Percentiles rank a stretch among this genome's conserved stretches.
These are phyloP conservation scores for Ascoidea tarda DNA, from an alignment of 805 yeast species.

Conservation along the genomic window DNA sequence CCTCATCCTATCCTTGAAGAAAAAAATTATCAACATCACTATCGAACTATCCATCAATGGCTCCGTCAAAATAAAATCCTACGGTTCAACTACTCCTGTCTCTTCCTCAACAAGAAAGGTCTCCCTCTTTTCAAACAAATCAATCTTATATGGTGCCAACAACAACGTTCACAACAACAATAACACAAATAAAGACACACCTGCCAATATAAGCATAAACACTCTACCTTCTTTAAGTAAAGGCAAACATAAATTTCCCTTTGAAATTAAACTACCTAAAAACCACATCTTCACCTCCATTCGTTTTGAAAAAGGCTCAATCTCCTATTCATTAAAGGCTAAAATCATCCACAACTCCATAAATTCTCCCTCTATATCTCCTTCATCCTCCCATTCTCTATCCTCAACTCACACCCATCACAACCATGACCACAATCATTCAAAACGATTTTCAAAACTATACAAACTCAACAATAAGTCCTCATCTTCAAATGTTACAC, in stretches of 20 bases:
- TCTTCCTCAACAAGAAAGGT: conserved; percentile 2
- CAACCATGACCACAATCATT: conserved; percentile 1
- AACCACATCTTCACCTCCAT: conserved; percentile 60
- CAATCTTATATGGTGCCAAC: conserved; percentile 3
- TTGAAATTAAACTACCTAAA: conserved; percentile 67
- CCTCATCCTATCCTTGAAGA: conserved; percentile 39
- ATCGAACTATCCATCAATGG: conserved; percentile 6
- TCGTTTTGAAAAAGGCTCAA: conserved; percentile 78
- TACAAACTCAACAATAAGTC: conserved; percentile 4
- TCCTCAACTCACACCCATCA: not conserved
- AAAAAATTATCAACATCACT: conserved; percentile 36
- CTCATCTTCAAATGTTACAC: conserved; percentile 6
- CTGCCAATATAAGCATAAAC: not conserved
- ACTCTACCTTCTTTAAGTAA: conserved; percentile 34
- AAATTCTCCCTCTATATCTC: not conserved
- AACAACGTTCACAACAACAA: conserved; percentile 8
- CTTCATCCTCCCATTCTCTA: not conserved
- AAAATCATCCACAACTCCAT: conserved; percentile 14
- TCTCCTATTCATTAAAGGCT: conserved; percentile 48
- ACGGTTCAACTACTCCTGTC: not conserved
- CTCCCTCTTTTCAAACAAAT: conserved; percentile 4
- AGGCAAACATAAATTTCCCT: conserved; percentile 85
- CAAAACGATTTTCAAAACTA: not conserved
- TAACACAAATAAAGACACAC: not conserved
- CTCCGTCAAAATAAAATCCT: conserved; percentile 4